Evolutionary conservation across 305 asterid genomes (phyloP).

Genomic region (Rubia occidens): DNA sequence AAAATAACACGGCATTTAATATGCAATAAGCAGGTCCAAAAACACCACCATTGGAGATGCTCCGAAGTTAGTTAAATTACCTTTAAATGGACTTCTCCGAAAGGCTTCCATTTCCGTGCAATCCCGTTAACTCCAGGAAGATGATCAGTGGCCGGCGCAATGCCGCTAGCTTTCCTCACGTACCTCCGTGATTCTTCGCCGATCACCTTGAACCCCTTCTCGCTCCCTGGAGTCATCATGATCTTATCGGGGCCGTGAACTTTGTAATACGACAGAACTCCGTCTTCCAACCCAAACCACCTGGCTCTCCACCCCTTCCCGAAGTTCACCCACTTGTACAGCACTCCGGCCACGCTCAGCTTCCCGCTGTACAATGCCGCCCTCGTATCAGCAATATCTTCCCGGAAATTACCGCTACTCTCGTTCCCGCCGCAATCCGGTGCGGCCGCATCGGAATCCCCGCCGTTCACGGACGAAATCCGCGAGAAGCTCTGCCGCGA

Average conservation of each 20-base stretch:
- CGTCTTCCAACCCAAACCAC: slow-evolving; percentile 96
- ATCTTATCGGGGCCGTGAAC: slow-evolving; percentile 95
- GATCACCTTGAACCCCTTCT: slow-evolving; percentile 72
- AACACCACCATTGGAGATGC: neutral
- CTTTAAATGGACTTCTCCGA: slow-evolving; percentile 93
- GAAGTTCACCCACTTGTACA: slow-evolving; percentile 94
- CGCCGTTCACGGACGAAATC: slow-evolving; percentile 25
- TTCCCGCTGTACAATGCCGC: slow-evolving; percentile 19
- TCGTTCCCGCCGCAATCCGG: neutral
- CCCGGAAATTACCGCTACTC: slow-evolving; percentile 11
- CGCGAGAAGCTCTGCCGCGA: slow-evolving; percentile 59
- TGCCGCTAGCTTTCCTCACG: slow-evolving; percentile 65
- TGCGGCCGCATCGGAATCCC: slow-evolving; percentile 15
- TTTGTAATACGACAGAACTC: slow-evolving; percentile 86
- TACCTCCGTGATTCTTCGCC: slow-evolving; percentile 87
- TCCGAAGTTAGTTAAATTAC: slow-evolving; percentile 16
- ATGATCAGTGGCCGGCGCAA: slow-evolving; percentile 19
- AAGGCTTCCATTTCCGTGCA: slow-evolving; percentile 66
- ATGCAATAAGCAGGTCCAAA: neutral
- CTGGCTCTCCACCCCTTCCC: slow-evolving; percentile 98
- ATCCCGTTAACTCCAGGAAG: slow-evolving; percentile 26
- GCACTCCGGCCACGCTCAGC: slow-evolving; percentile 58
- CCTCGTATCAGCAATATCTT: slow-evolving; percentile 31
- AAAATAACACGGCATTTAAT: neutral
- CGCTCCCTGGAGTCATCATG: slow-evolving; percentile 44